Evolutionary conservation across 306 rosid genomes (phyloP), one percentile per base, ranked within the genome.

Genomic region (Sesbania bispinosa): DNA sequence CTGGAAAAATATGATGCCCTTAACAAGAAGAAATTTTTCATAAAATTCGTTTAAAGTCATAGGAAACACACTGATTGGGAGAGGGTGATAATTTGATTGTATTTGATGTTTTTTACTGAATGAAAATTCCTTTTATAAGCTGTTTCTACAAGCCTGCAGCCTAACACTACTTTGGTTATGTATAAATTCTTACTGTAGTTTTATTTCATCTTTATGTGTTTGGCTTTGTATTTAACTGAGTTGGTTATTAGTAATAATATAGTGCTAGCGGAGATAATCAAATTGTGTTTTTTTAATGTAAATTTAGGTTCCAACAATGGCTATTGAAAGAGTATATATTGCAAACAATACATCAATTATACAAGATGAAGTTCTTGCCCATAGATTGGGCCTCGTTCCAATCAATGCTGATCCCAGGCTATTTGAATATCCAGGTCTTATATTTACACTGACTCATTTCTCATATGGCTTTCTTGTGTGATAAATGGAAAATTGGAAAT

Each of bases 281-380:
- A 38, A 39, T 71, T 63, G 16, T 16, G 1, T 46, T 26, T 65
- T 27, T 24, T 27, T 18, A 29, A 43, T 16, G 30, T 29, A 19
- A 41, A n/a, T 67, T 62, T 52, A 94, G 99, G 90, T 94, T 75
- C 97, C 99, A 45, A 94, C 97, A 8, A 94, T 94, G 99, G 99
- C 99, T 67, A 86, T 94, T 79, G 99, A 94, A 85, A 88, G 87
- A 78, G 93, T 94, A 79, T 80, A 89, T 68, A 80, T 94, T 36
- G 96, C 93, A 19, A 89, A 91, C 74, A 94, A 91, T 76, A 89
- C 99, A 9, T 89, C 99, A 53, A 50, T 89, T 14, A 36, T 94
- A 70, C 97, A 91, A 77, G 99, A 94, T 35, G 99, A 94, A 86
- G 99, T 94, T 67, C 97, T 94, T 77, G 5, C 96, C 77, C 99